Conservation (phyloP, 2,329 filamentous ascomycete genomes). For the Penicillium verrucosum region DNA sequence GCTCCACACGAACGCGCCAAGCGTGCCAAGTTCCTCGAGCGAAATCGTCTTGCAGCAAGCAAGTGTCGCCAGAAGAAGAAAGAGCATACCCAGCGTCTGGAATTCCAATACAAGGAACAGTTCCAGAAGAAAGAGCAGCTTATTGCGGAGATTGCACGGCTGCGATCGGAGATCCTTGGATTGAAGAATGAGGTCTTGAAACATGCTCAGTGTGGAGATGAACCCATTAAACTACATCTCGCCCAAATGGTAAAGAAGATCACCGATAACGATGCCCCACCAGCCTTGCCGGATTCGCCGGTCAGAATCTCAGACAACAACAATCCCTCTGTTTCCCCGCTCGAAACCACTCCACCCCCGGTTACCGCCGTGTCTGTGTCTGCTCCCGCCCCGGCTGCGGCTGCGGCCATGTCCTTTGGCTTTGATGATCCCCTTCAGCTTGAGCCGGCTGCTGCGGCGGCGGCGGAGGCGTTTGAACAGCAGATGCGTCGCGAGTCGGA, state of each 20-base stretch:
- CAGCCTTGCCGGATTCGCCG: neutral
- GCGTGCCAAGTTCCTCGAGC: conserved; percentile 54
- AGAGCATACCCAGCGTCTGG: conserved; percentile 53
- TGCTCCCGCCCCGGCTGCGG: neutral
- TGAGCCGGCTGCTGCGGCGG: conserved; percentile 18
- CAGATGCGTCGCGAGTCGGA: conserved; percentile 32
- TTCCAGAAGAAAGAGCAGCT: conserved; percentile 35
- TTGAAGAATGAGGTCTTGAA: conserved; percentile 42
- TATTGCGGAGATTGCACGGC: conserved; percentile 31
- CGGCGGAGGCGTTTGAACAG: conserved; percentile 26
- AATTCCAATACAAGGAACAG: conserved; percentile 39
- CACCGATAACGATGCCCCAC: conserved; percentile 25
- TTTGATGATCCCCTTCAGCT: conserved; percentile 34
- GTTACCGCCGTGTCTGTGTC: neutral
- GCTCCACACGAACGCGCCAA: conserved; percentile 36
- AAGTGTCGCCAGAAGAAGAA: conserved; percentile 64
- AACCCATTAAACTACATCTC: conserved; percentile 37
- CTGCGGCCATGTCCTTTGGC: conserved; percentile 28
- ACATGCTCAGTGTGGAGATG: conserved; percentile 40
- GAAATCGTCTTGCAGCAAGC: conserved; percentile 58
- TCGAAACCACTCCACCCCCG: neutral
- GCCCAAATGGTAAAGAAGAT: conserved; percentile 40
- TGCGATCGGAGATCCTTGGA: conserved; percentile 38
- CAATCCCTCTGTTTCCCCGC: conserved; percentile 13
- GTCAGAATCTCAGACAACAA: conserved; percentile 15